Evolutionary conservation across 2,329 filamentous ascomycete species (phyloP), one percentile per base, ranked within the genome.

Genomic region (Colletotrichum liaoningense): DNA sequence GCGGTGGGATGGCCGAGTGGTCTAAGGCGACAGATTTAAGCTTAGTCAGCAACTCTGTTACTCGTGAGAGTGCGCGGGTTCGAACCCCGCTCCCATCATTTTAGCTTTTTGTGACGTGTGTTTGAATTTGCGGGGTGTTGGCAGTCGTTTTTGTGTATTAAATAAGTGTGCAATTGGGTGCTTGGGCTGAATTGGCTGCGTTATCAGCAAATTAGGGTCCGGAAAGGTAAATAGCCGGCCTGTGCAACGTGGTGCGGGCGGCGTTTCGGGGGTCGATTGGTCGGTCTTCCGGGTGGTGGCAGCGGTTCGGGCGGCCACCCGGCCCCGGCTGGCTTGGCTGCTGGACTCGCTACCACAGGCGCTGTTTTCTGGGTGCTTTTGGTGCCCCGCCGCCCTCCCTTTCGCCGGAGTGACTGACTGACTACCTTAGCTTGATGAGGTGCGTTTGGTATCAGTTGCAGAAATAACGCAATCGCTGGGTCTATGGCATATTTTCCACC

Each of bases 1-100:
- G 19, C 42, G 70, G 70, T 73, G 70, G 70, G 60, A 73, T 73
- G 70, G 70, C 70, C 70, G 70, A 73, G 70, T 73, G 70, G 70
- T 73, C 70, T 24, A 73, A 70, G 70, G 70, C 70, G 70, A 62
- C 70, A 73, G 70, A 73, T 65, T 73, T 73, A 73, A 73, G 70
- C 60, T 49, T n/a, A 49, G 19, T 49, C 19, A 49, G 42, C 42
- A 22, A n/a, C 42, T 73, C 70, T 73, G 70, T 65, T 73, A 69
- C 66, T 69, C 70, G 70, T 59, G 59, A 69, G 70, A 64, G 67
- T 70, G 70, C 70, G 67, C 60, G 70, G 70, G 70, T 73, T 73
- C 70, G 67, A 73, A 70, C 70, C 70, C 70, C 70, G 60, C 59
- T 73, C 56, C 70, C 70, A 73, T 70, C 70, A 73, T 22, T 22